Conservation (phyloP, 371 early-diverging fungal genomes). For the Mucor indicus region DNA sequence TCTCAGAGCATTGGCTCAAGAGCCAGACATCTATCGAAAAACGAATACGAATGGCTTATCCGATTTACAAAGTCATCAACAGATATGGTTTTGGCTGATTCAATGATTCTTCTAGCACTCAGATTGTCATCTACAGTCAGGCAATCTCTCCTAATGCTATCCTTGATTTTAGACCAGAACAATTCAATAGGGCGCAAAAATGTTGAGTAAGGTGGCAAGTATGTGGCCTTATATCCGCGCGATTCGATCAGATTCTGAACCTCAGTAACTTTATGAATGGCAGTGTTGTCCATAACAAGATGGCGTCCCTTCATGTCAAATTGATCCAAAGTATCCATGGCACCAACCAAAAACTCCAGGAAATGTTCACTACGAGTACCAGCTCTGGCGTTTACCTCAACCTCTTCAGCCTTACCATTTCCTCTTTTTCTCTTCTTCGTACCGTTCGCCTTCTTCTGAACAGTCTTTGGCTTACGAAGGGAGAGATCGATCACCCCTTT, state of each 20-base stretch:
- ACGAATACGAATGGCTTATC: constrained; percentile 7
- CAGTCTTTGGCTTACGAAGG: constrained; percentile 7
- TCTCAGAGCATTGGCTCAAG: no score
- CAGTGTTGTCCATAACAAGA: constrained; percentile 11
- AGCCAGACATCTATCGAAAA: constrained; percentile 1
- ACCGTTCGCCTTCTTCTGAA: neutral
- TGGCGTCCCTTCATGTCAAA: constrained; percentile 8
- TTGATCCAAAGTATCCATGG: constrained; percentile 15
- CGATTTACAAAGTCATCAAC: neutral
- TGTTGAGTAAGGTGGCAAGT: constrained; percentile 13
- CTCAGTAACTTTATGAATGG: constrained; percentile 9
- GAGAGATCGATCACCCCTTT: constrained; percentile 4
- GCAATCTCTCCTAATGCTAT: constrained; percentile 9
- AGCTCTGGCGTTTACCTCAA: constrained; percentile 9
- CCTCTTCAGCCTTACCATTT: neutral
- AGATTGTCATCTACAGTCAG: constrained; percentile 12
- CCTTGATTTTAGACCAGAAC: constrained; percentile 16
- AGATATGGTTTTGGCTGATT: constrained; percentile 1
- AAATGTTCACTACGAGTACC: constrained; percentile 12
- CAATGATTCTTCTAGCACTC: constrained; percentile 4
- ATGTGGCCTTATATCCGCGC: constrained; percentile 9
- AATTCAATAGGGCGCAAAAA: constrained; percentile 14
- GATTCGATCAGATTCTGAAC: constrained; percentile 4
- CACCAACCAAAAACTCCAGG: constrained; percentile 3
- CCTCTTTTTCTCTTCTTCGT: constrained; percentile 5